Evolutionary conservation across 1,139 yeast species (phyloP).

Genomic region (Taiozyma sp.): DNA sequence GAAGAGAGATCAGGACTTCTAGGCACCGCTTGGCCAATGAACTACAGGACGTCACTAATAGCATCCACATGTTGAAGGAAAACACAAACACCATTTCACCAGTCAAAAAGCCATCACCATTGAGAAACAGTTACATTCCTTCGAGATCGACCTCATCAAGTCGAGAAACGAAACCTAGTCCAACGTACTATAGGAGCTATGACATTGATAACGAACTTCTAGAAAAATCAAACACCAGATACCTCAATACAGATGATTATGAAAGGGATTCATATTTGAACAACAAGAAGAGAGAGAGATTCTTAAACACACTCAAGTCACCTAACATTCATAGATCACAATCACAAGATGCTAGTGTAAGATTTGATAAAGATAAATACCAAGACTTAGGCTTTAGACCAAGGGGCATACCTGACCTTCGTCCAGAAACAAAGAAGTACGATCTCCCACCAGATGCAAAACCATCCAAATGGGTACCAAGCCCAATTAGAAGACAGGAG

Average conservation of each 20-base stretch:
- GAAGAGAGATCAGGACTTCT: slow-evolving; percentile 14
- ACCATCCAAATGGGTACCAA: neutral
- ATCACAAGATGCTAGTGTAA: neutral
- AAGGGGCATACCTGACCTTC: slow-evolving; percentile 8
- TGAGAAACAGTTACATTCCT: slow-evolving; percentile 6
- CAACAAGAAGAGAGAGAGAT: slow-evolving; percentile 15
- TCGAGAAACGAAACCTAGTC: neutral
- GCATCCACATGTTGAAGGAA: slow-evolving; percentile 5
- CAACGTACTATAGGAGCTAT: neutral
- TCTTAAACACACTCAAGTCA: slow-evolving; percentile 8
- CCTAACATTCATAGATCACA: slow-evolving; percentile 3
- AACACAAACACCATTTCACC: slow-evolving; percentile 6
- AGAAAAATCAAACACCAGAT: slow-evolving; percentile 11
- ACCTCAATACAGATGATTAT: slow-evolving; percentile 11
- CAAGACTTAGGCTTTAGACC: slow-evolving; percentile 7
- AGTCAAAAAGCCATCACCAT: slow-evolving; percentile 8
- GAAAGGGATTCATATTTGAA: slow-evolving; percentile 7
- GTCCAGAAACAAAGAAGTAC: neutral
- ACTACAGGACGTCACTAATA: slow-evolving; percentile 1
- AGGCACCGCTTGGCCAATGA: slow-evolving; percentile 10
- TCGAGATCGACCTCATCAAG: neutral
- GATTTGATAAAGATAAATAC: neutral
- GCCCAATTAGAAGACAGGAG: neutral
- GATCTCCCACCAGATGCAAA: neutral
- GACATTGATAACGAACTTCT: slow-evolving; percentile 12